Percentiles rank a stretch among this genome's conserved stretches.
Evolutionary conservation across 495 filamentous ascomycete genomes (phyloP).

Genomic region (Ascobolus immersus): DNA sequence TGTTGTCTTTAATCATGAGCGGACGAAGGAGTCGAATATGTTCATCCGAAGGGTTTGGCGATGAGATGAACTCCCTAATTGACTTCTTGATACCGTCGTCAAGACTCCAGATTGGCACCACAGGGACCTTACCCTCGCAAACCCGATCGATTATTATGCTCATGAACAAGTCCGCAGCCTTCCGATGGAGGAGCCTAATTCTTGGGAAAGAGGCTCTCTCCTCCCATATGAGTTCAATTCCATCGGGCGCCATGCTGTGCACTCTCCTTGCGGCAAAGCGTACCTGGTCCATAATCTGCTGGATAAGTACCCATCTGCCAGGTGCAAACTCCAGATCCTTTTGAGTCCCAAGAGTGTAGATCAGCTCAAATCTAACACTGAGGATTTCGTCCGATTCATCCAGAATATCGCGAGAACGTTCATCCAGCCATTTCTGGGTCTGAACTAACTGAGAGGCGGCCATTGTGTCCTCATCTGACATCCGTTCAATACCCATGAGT

Average conservation of each 20-base stretch:
- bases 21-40: no score
- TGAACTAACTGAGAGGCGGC: conserved; percentile 21
- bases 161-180: conserved; percentile 19
- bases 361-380: conserved; percentile 19
- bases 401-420: conserved; percentile 24
- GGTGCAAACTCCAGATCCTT: conserved; percentile 13
- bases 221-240: conserved; percentile 20
- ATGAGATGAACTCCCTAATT: no score
- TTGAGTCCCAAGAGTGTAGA: conserved; percentile 17
- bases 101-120: neutral
- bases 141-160: conserved; percentile 15
- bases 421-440: conserved; percentile 24
- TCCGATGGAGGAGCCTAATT: conserved; percentile 17
- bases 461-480: conserved; percentile 1
- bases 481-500: conserved; percentile 23
- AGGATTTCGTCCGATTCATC: conserved; percentile 33
- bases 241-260: conserved; percentile 12
- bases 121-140: conserved; percentile 8
- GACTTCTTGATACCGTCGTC: no score
- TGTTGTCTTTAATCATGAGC: no score
- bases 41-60: no score
- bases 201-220: conserved; percentile 17
- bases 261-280: conserved; percentile 16
- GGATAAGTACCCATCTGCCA: conserved; percentile 15
- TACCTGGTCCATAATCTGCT: conserved; percentile 22